These are phyloP conservation scores for Globisporangium lucens DNA, from an alignment of 352 stramenopile genomes.

Conservation along the genomic window DNA sequence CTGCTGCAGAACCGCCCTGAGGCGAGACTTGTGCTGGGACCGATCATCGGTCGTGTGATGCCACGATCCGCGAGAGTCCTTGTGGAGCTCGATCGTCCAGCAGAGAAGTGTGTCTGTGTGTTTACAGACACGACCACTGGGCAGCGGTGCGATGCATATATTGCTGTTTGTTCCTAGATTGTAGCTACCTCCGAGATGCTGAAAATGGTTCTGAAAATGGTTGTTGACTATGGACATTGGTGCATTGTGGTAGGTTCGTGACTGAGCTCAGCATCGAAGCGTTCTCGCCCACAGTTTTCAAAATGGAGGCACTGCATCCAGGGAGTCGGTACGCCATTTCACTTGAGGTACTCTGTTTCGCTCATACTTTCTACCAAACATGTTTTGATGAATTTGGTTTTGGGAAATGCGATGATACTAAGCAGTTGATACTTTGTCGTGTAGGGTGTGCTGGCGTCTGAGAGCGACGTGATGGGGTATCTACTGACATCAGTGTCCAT, in stretches of 20 bases:
- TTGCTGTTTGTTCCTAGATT: background rate
- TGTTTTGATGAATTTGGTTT: background rate
- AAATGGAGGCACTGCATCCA: slow-evolving; percentile 53
- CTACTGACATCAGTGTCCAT: slow-evolving; percentile 38
- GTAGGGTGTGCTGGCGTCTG: slow-evolving; percentile 38
- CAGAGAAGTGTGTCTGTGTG: slow-evolving; percentile 33
- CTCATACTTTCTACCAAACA: background rate
- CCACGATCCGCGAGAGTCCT: slow-evolving; percentile 50
- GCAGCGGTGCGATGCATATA: slow-evolving; percentile 25
- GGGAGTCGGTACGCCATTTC: slow-evolving; percentile 51
- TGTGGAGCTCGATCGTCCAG: slow-evolving; percentile 52
- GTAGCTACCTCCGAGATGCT: no score
- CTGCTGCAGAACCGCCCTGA: slow-evolving; percentile 33
- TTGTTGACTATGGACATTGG: background rate
- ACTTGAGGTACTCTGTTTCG: slow-evolving; percentile 38
- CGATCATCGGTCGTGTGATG: slow-evolving; percentile 62
- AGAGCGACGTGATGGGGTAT: slow-evolving; percentile 22
- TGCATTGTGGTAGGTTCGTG: slow-evolving; percentile 19
- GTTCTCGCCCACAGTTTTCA: slow-evolving; percentile 56
- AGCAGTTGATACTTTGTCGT: background rate
- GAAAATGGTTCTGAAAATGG: background rate
- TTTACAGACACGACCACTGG: slow-evolving; percentile 29
- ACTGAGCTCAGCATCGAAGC: slow-evolving; percentile 30
- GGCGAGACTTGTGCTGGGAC: slow-evolving; percentile 49
- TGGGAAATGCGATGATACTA: background rate